Percentiles rank a stretch among this genome's conserved stretches.
Conservation (phyloP, 371 early-diverging fungal genomes). For the Capniomyces stellatus region DNA sequence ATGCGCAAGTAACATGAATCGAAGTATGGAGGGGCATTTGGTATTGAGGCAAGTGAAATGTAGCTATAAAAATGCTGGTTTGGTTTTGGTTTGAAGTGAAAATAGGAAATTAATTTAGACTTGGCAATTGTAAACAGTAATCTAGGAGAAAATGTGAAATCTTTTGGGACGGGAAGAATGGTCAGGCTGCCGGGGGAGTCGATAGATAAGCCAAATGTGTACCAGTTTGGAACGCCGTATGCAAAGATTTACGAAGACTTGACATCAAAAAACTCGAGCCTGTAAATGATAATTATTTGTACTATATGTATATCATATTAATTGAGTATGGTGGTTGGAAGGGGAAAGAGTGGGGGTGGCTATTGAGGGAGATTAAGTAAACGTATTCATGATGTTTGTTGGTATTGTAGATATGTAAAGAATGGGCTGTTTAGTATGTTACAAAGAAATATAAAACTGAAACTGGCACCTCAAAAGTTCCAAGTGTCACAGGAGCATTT, state of each 20-base stretch:
- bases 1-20: slow-evolving; percentile 93
- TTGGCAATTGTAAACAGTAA: slow-evolving; percentile 11
- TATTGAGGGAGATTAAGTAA: no score
- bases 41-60: slow-evolving; percentile 30
- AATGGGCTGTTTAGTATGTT: slow-evolving; percentile 83
- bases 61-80: neutral
- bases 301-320: no score
- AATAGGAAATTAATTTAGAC: neutral
- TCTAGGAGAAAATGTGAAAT: slow-evolving; percentile 57
- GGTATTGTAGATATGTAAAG: slow-evolving; percentile 42
- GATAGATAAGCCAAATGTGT: slow-evolving; percentile 73
- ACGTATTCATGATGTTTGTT: neutral
- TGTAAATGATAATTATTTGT: slow-evolving; percentile 29
- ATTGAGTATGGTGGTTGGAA: no score
- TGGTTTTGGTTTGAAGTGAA: neutral
- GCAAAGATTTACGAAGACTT: slow-evolving; percentile 75
- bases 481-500: slow-evolving; percentile 57
- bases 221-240: slow-evolving; percentile 83
- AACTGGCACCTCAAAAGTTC: slow-evolving; percentile 74
- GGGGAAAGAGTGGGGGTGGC: no score
- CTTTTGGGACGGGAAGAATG: slow-evolving; percentile 77
- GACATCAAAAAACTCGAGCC: slow-evolving; percentile 39
- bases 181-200: slow-evolving; percentile 89
- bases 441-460: slow-evolving; percentile 80
- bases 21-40: slow-evolving; percentile 93